Conservation (phyloP, 2,329 filamentous ascomycete genomes). For the Aspergillus arachidicola region DNA sequence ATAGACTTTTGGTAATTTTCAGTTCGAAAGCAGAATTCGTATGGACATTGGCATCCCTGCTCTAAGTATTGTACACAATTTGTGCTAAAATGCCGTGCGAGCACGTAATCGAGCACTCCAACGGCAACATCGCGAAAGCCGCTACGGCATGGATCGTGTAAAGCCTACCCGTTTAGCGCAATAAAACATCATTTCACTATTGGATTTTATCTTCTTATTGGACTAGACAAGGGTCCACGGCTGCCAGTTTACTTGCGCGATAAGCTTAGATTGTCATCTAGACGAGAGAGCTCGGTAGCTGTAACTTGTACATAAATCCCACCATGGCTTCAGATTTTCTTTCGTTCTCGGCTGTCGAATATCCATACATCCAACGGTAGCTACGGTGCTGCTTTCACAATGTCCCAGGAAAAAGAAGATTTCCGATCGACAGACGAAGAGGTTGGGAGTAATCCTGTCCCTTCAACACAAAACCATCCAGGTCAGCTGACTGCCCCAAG, state of each 20-base stretch:
- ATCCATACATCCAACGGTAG: not conserved
- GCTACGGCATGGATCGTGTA: not conserved
- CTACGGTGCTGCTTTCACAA: not conserved
- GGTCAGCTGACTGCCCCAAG: constrained; percentile 2
- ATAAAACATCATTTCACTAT: not conserved
- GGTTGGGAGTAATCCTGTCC: constrained; percentile 4
- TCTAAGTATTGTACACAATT: not conserved
- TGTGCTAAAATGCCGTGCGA: constrained; percentile 30
- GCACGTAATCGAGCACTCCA: constrained; percentile 34
- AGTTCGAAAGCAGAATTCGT: not conserved
- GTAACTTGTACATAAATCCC: not conserved
- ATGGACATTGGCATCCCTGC: too few species aligned
- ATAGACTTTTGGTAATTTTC: constrained; percentile 3
- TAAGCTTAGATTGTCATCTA: not conserved
- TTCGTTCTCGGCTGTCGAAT: not conserved
- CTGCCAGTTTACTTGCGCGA: not conserved
- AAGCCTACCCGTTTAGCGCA: not conserved
- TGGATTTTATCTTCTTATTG: not conserved
- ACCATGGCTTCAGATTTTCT: not conserved
- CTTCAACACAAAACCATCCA: constrained; percentile 9
- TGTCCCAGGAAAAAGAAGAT: constrained; percentile 23
- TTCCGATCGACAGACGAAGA: constrained; percentile 23
- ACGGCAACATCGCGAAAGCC: constrained; percentile 27
- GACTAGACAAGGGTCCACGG: not conserved
- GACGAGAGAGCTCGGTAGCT: not conserved